These are phyloP conservation scores for Plantago coronopus DNA, from an alignment of 305 asterid genomes.

Conservation along the genomic window DNA sequence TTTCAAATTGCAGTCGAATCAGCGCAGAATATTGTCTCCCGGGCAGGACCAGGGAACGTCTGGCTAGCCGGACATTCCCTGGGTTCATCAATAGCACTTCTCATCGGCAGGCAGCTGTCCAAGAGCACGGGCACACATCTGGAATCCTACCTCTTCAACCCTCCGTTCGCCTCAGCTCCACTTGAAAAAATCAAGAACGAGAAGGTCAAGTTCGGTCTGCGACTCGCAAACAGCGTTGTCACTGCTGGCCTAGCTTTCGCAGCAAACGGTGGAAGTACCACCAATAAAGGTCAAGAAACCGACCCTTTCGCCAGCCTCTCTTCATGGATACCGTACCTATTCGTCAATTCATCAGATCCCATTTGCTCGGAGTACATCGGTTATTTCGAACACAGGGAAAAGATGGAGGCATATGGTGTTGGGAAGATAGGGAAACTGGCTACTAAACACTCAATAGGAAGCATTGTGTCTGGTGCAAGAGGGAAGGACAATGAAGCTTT, in stretches of 20 bases:
- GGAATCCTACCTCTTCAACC: slow-evolving; percentile 66
- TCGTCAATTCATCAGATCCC: slow-evolving; percentile 49
- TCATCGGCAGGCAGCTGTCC: slow-evolving; percentile 44
- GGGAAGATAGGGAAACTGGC: slow-evolving; percentile 52
- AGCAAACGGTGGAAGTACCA: slow-evolving; percentile 3
- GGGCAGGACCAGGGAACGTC: slow-evolving; percentile 32
- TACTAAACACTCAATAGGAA: slow-evolving; percentile 47
- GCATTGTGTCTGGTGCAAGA: slow-evolving; percentile 29
- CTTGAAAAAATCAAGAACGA: slow-evolving; percentile 38
- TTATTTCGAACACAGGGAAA: slow-evolving; percentile 56
- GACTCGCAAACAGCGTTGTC: slow-evolving; percentile 36
- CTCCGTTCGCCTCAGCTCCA: slow-evolving; percentile 63
- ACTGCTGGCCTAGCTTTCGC: slow-evolving; percentile 49
- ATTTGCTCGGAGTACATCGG: slow-evolving; percentile 57
- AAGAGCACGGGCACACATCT: slow-evolving; percentile 28
- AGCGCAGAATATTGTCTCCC: slow-evolving; percentile 14
- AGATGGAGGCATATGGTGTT: slow-evolving; percentile 46
- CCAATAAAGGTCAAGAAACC: slow-evolving; percentile 7
- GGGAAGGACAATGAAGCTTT: slow-evolving; percentile 48
- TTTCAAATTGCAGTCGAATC: slow-evolving; percentile 34
- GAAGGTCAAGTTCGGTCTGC: slow-evolving; percentile 43
- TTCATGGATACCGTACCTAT: slow-evolving; percentile 61
- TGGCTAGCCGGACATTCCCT: slow-evolving; percentile 77
- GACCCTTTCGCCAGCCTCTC: slow-evolving; percentile 35
- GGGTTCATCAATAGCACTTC: slow-evolving; percentile 61